These are phyloP conservation scores for Anethum foeniculum DNA, from an alignment of 140 eudicot genomes.

Conservation along the genomic window DNA sequence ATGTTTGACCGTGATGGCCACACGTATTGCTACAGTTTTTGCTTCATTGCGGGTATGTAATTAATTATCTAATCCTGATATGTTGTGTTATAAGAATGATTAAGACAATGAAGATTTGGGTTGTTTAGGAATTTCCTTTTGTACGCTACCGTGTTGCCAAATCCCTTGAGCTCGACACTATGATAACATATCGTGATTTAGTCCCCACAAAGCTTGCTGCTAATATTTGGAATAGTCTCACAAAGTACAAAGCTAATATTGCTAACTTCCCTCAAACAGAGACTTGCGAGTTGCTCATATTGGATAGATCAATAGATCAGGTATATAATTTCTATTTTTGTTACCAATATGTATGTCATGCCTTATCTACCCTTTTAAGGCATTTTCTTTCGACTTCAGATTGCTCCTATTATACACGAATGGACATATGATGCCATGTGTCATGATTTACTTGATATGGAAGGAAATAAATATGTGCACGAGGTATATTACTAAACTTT, in stretches of 20 bases:
- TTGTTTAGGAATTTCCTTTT: conserved; percentile 75
- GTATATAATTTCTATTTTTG: conserved; percentile 27
- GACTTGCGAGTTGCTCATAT: conserved; percentile 87
- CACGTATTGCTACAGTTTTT: conserved; percentile 87
- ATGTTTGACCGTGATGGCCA: conserved; percentile 68
- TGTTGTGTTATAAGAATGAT: conserved; percentile 1
- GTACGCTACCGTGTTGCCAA: conserved; percentile 96
- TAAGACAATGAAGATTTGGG: conserved; percentile 11
- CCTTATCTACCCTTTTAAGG: conserved; percentile 8
- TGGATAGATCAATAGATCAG: conserved; percentile 92
- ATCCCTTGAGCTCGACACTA: conserved; percentile 74
- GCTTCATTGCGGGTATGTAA: conserved; percentile 75
- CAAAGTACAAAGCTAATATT: conserved; percentile 56
- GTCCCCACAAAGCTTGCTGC: conserved; percentile 95
- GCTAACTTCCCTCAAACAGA: conserved; percentile 76
- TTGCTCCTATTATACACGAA: conserved; percentile 91
- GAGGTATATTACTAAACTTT: conserved; percentile 40
- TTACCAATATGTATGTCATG: conserved; percentile 1
- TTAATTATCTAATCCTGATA: neutral
- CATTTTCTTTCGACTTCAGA: conserved; percentile 27
- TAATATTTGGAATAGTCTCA: conserved; percentile 77
- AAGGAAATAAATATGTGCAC: conserved; percentile 86
- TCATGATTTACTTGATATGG: conserved; percentile 79
- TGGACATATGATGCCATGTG: conserved; percentile 99
- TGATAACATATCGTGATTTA: conserved; percentile 85